Base-by-base conservation (phyloP, 192 early-diverging fungal genomes). In the Entomortierella lignicola region DNA sequence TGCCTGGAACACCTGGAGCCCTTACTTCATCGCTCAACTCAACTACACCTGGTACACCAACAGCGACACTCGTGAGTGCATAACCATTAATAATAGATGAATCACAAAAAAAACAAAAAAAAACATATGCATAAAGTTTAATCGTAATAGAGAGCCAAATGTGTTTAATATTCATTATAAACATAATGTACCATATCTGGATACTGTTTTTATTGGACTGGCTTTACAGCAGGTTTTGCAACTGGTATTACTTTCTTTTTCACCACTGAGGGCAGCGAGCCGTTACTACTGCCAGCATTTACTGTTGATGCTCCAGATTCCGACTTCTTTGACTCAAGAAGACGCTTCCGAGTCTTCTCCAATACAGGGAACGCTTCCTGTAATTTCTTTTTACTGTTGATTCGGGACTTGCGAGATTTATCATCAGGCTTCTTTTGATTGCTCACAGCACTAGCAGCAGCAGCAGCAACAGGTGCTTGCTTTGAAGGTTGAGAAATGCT, bases 291-390 rank as follows among this genome's bases (percentile, higher is more conserved):
- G 34, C 17, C 11, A 44, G 23, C 17, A 18, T n/a, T 20, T 37
- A 6, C 51, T 18, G 62, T 12, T 6, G 51, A n/a, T 15, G 23
- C 31, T 15, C 30, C 43, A 10, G n/a, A 10, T 5, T 39, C 67
- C 7, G 5, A 10, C 3, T 42, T 29, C 26, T 69, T 69, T n/a
- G 66, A 31, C 37, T 60, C 23, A 47, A 26, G 11, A 7, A 69
- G 37, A 12, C 52, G 47, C 39, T 52, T 60, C 1, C 59, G 67
- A 0, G 67, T 69, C 58, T 69, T 69, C 15, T 42, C 48, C 21
- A 69, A 30, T 11, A 69, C 67, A 18, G 67, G 56, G 37, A 43
- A 69, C 1, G 25, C 34, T 3, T 23, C 5, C 25, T 54, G 2
- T 54, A 54, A 23, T 54, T 27, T 11, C 52, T 54, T 54, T 29